Percentiles rank a stretch among this genome's conserved stretches.
Conservation (phyloP, 2,329 filamentous ascomycete genomes). For the Drechslerella dactyloides region DNA sequence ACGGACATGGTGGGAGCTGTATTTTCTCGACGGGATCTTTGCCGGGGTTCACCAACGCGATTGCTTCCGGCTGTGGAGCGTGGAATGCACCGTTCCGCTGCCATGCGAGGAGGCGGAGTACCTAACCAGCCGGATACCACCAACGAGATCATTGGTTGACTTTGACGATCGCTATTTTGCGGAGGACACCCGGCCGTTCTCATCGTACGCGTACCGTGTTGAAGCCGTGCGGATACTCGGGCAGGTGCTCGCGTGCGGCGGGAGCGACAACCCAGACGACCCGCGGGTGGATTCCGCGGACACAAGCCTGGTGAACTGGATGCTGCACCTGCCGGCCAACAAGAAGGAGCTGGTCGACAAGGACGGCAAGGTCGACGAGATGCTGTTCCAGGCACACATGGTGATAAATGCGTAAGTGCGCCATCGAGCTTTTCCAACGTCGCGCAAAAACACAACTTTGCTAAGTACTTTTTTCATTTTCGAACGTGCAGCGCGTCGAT, state of each 20-base stretch:
- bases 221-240: conserved; percentile 80
- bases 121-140: conserved; percentile 64
- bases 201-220: conserved; percentile 84
- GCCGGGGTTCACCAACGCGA: conserved; percentile 77
- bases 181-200: conserved; percentile 73
- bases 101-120: conserved; percentile 85
- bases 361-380: conserved; percentile 78
- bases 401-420: conserved; percentile 64
- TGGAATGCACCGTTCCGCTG: conserved; percentile 71
- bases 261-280: conserved; percentile 60
- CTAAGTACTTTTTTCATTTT: not conserved
- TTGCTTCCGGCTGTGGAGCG: conserved; percentile 72
- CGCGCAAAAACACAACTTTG: not conserved
- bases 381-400: conserved; percentile 91
- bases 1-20: conserved; percentile 88
- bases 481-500: conserved; percentile 66
- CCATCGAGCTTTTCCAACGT: not conserved
- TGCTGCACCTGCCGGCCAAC: conserved; percentile 74
- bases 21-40: conserved; percentile 81
- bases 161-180: conserved; percentile 80
- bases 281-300: conserved; percentile 67
- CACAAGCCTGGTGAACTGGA: conserved; percentile 72
- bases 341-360: conserved; percentile 74
- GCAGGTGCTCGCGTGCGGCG: conserved; percentile 68
- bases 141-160: conserved; percentile 71